These are phyloP conservation scores for Pyrenophora tritici-repentis DNA, from an alignment of 2,329 filamentous ascomycete species.

Conservation along the genomic window DNA sequence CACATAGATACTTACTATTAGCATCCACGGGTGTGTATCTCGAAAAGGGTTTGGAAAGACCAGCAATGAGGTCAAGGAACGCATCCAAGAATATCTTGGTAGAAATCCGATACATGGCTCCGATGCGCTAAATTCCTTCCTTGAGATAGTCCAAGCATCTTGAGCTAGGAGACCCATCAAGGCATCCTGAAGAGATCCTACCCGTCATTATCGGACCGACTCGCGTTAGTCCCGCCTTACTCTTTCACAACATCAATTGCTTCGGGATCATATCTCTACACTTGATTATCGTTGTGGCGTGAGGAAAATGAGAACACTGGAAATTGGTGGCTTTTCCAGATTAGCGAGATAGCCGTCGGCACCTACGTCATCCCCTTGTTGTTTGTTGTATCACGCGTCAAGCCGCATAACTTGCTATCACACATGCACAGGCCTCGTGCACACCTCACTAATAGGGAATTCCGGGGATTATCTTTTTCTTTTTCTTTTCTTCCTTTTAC, in stretches of 20 bases:
- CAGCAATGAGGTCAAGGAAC: no score
- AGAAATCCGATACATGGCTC: no score
- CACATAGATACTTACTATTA: no score
- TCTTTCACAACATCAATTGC: not conserved
- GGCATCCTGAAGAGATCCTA: no score
- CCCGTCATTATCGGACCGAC: no score
- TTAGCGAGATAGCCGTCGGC: not conserved
- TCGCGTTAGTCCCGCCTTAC: no score
- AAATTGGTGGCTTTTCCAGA: constrained; percentile 7
- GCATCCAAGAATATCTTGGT: no score
- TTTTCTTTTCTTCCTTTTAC: not conserved
- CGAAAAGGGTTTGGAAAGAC: no score
- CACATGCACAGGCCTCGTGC: constrained; percentile 9
- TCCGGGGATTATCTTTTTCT: not conserved
- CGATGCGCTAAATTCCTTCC: no score
- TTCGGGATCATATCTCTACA: not conserved
- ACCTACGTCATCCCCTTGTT: constrained; percentile 12
- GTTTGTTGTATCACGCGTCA: constrained; percentile 11
- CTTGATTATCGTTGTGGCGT: not conserved
- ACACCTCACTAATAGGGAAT: not conserved
- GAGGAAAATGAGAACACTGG: not conserved
- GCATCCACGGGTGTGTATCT: no score
- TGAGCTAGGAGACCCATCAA: no score
- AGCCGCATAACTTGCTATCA: constrained; percentile 6
- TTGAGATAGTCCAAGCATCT: no score